phyloP scores from a whole-genome alignment of 2,329 filamentous ascomycete species.

The Pezicula rhizophila region DNA sequence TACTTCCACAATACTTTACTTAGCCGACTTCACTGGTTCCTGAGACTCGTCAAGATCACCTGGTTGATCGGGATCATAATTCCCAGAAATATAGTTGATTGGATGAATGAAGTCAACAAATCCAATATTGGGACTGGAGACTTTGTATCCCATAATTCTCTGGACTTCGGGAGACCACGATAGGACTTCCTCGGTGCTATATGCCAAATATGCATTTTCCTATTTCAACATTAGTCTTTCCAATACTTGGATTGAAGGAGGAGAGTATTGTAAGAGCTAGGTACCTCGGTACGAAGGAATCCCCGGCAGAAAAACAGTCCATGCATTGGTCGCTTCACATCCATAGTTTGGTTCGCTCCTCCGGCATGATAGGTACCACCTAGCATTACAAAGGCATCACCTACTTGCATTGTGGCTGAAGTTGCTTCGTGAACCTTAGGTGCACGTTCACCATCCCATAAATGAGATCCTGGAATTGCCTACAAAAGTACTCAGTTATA shows the following conservation, averaged over 20 bases:
- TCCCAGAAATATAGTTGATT: slow-evolving; percentile 14
- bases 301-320: slow-evolving; percentile 12
- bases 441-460: slow-evolving; percentile 9
- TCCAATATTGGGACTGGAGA: slow-evolving; percentile 19
- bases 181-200: slow-evolving; percentile 15
- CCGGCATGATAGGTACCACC: slow-evolving; percentile 11
- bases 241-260: background rate
- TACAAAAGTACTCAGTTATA: background rate
- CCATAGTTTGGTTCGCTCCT: slow-evolving; percentile 7
- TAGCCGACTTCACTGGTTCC: slow-evolving; percentile 2
- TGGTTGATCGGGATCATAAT: slow-evolving; percentile 10
- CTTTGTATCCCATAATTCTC: slow-evolving; percentile 15
- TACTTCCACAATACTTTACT: too few relatives aligned
- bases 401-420: slow-evolving; percentile 9
- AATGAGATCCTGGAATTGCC: slow-evolving; percentile 11
- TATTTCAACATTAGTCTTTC: background rate
- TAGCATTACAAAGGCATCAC: slow-evolving; percentile 8
- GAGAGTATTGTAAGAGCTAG: background rate
- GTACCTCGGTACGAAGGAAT: slow-evolving; percentile 10
- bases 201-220: slow-evolving; percentile 16
- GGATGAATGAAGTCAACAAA: slow-evolving; percentile 9
- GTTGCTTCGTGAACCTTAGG: slow-evolving; percentile 7
- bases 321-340: slow-evolving; percentile 12
- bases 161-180: slow-evolving; percentile 17
- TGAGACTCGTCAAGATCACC: slow-evolving; percentile 11